Evolutionary conservation across 2,329 filamentous ascomycete genomes (phyloP), one percentile per base, ranked within the genome.

Genomic region (Tolypocladium guangdongense): DNA sequence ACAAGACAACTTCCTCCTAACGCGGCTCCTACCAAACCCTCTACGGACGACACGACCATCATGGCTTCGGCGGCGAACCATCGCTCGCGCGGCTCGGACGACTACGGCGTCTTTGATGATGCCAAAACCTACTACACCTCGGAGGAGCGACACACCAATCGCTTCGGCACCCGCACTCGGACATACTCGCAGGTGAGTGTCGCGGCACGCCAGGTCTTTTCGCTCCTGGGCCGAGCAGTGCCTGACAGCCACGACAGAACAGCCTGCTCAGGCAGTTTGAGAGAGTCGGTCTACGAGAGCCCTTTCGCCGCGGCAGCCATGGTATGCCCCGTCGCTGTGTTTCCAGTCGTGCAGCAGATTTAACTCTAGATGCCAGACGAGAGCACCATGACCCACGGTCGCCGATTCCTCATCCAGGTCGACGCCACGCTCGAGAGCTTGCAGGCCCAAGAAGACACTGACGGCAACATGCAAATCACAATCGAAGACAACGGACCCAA

Each of bases 401-500:
- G 89, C 56, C 86, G 86, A 60, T 96, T 95, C 70, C 78, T 95
- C 38, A 84, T 97, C 67, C 82, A 93, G 62, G 91, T 97, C 63
- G 87, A 95, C 49, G 76, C 82, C 24, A 96, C 91, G 0, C 78
- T 96, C 54, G 80, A 90, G 64, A 85, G 81, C 55, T 77, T 99
- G 46, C 78, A 90, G 57, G 82, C 83, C 38, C 87, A 92, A 60
- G 93, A 99, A 69, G 93, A 99, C 65, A 95, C 91, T 33, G 91
- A 99, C 70, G 78, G 82, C 54, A 96, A 99, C 70, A 88, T 90
- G 78, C 91, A 97, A 70, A 99, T 99, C 68, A 99, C 93, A 33
- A 95, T 97, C 62, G 93, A 97, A 66, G 93, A 99, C 71, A 81
- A 82, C 58, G 93, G 93, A 0, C 92, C 93, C 50, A 99, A 97